Conservation (phyloP, 768 basidiomycete species). For the Tremella fuciformis region DNA sequence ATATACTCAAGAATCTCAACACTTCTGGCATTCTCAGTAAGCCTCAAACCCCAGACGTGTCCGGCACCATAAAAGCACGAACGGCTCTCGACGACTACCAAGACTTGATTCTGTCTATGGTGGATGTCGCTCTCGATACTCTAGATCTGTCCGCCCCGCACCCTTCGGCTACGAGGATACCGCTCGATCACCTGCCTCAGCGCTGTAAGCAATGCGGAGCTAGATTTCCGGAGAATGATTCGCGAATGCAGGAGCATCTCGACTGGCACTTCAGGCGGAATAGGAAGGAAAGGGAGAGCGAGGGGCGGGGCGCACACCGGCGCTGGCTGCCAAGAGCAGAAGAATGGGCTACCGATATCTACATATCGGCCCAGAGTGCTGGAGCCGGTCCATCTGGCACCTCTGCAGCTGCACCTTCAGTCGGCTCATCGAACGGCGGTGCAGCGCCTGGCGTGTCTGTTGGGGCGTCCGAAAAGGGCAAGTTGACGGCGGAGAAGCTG, state of each 20-base stretch:
- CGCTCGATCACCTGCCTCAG: constrained; percentile 60
- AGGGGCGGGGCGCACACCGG: constrained; percentile 80
- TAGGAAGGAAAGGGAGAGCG: constrained; percentile 56
- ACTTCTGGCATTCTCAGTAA: constrained; percentile 27
- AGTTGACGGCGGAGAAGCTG: constrained; percentile 65
- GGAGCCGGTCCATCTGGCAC: constrained; percentile 74
- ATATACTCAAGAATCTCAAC: constrained; percentile 35
- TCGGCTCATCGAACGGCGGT: constrained; percentile 25
- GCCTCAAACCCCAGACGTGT: constrained; percentile 27
- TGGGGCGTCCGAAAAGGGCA: constrained; percentile 50
- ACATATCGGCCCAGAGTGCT: neutral
- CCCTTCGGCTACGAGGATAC: constrained; percentile 10
- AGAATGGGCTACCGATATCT: constrained; percentile 56
- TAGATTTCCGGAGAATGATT: constrained; percentile 78
- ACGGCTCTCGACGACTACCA: constrained; percentile 40
- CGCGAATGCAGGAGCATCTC: constrained; percentile 77
- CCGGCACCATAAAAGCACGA: constrained; percentile 13
- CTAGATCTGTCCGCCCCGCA: constrained; percentile 43
- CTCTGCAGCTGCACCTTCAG: constrained; percentile 48
- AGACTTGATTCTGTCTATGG: constrained; percentile 43
- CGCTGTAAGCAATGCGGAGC: constrained; percentile 94
- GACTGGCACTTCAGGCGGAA: constrained; percentile 97
- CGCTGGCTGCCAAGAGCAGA: constrained; percentile 83
- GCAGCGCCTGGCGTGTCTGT: constrained; percentile 45
- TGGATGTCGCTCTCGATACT: constrained; percentile 26